Evolutionary conservation across 2,329 filamentous ascomycete genomes (phyloP), one percentile per base, ranked within the genome.

Genomic region (Penicillium sp.): DNA sequence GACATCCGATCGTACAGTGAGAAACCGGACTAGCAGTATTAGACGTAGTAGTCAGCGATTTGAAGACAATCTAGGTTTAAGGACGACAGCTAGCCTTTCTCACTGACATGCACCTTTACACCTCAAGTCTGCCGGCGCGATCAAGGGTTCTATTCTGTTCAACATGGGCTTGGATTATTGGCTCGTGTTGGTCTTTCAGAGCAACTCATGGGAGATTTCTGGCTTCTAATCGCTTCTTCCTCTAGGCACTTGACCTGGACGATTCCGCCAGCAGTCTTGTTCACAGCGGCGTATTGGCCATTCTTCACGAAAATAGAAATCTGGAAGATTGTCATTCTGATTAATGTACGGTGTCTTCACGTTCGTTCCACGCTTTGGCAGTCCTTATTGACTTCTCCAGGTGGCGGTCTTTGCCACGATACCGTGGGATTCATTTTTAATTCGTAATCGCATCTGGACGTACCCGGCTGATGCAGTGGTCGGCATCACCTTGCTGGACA

Each of bases 371-470:
- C 20, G 20, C 20, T 17, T 31, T 6, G 45, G 45, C 45, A 35
- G 6, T 20, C 7, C 6, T 17, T 51, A 10, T 17, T 51, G 22
- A 51, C 34, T 51, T 22, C n/a, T 12, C 17, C 17, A 82, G 78
- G 81, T 90, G 63, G 88, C 89, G 20, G 86, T 92, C 50, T 68
- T 81, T 28, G 84, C 88, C 4, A 91, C 90, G 0, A 86, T 88
- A 28, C 90, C 90, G 35, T 92, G 89, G 89, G 89, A 92, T 68
- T 89, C 88, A 8, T 90, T 90, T 73, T 81, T 92, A 42, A 89
- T 92, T 66, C 83, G 82, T 64, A 84, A 80, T 55, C 78, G 81
- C 47, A 83, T 92, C 69, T 92, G 90, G 89, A 87, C 85, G 10
- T 92, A 91, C 68, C 89, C 89, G 1, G 75, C 81, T 11, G 78